phyloP scores from a whole-genome alignment of 2,329 filamentous ascomycete species.

The Endocalyx cinctus region DNA sequence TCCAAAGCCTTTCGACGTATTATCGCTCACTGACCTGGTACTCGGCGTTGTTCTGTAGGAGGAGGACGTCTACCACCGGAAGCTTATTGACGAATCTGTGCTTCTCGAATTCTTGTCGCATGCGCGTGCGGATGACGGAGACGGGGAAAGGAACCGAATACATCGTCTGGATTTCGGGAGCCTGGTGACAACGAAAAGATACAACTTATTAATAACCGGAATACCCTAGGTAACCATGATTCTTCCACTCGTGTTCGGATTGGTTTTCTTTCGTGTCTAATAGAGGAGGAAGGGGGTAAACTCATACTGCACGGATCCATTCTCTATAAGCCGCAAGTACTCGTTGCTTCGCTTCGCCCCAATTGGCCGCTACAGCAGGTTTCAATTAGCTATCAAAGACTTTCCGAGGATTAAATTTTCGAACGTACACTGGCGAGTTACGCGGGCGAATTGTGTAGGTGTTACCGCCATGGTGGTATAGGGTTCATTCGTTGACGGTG shows the following conservation, averaged over 20 bases:
- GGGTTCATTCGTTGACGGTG: slow-evolving; percentile 28
- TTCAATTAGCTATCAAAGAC: slow-evolving; percentile 25
- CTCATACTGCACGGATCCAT: slow-evolving; percentile 95
- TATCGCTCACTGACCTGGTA: slow-evolving; percentile 81
- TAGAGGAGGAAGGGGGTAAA: too few relatives aligned
- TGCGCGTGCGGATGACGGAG: slow-evolving; percentile 82
- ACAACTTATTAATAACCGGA: too few relatives aligned
- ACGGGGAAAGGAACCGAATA: slow-evolving; percentile 90
- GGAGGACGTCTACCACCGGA: slow-evolving; percentile 78
- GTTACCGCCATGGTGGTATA: slow-evolving; percentile 75
- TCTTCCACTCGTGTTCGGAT: too few relatives aligned
- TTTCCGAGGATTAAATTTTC: neutral
- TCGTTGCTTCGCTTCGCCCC: slow-evolving; percentile 80
- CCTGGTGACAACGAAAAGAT: slow-evolving; percentile 53
- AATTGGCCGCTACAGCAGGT: slow-evolving; percentile 67
- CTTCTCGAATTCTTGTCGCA: slow-evolving; percentile 94
- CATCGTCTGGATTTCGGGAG: slow-evolving; percentile 95
- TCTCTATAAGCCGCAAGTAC: slow-evolving; percentile 87
- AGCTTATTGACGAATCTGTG: slow-evolving; percentile 91
- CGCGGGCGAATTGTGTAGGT: slow-evolving; percentile 84
- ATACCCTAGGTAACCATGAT: too few relatives aligned
- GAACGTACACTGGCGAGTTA: slow-evolving; percentile 70
- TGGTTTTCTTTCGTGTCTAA: too few relatives aligned
- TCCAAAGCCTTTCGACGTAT: too few relatives aligned
- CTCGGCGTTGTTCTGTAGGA: slow-evolving; percentile 88